Conservation (phyloP, 2,329 filamentous ascomycete species). For the Acrodontium crateriforme region DNA sequence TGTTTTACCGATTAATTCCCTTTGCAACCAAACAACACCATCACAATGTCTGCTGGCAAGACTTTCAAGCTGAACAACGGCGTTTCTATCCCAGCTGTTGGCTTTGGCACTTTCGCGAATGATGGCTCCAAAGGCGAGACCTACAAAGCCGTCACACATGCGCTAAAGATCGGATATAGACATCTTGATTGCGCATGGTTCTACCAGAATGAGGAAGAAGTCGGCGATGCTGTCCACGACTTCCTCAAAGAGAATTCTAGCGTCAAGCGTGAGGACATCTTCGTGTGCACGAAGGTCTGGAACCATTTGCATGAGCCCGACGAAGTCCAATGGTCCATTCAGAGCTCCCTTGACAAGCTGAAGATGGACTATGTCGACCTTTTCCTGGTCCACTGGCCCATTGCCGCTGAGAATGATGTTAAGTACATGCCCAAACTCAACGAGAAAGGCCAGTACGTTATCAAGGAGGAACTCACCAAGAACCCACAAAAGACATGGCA, state of each 20-base stretch:
- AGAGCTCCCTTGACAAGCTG: constrained; percentile 22
- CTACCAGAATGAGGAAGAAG: constrained; percentile 41
- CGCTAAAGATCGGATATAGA: constrained; percentile 35
- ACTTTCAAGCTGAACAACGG: constrained; percentile 43
- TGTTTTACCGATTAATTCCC: constrained; percentile 1
- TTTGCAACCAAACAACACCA: no score
- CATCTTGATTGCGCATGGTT: constrained; percentile 44
- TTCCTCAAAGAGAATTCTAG: constrained; percentile 39
- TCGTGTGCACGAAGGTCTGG: constrained; percentile 41
- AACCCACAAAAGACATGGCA: constrained; percentile 52
- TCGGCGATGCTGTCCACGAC: constrained; percentile 39
- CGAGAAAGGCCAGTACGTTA: constrained; percentile 44
- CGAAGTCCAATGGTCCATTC: constrained; percentile 22
- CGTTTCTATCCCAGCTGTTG: constrained; percentile 47
- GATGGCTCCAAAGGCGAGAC: constrained; percentile 47
- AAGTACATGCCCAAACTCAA: constrained; percentile 35
- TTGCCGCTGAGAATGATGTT: constrained; percentile 37
- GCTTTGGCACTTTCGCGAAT: constrained; percentile 54
- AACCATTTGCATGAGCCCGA: constrained; percentile 35
- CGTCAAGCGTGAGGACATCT: constrained; percentile 37
- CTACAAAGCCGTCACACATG: constrained; percentile 35
- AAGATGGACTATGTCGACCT: constrained; percentile 23
- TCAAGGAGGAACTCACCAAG: constrained; percentile 50
- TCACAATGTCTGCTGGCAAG: constrained; percentile 46
- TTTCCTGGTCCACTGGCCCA: constrained; percentile 30